phyloP scores from a whole-genome alignment of 805 yeast genomes.

The Saccharomycopsis olivae region DNA sequence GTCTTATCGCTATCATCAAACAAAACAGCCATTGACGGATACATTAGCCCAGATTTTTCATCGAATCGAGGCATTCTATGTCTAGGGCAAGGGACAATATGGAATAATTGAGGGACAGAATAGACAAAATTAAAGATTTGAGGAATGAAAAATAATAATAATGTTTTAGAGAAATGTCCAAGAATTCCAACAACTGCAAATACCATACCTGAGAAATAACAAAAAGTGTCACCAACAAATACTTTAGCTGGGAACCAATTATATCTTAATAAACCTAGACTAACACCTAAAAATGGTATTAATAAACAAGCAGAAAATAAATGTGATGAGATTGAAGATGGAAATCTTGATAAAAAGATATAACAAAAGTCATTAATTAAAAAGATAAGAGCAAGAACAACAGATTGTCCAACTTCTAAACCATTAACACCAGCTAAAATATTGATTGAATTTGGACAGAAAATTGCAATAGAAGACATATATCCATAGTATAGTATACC shows the following conservation, averaged over 20 bases:
- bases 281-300: conserved; percentile 80
- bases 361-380: conserved; percentile 72
- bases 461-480: conserved; percentile 87
- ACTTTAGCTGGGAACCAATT: conserved; percentile 90
- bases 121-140: conserved; percentile 86
- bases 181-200: conserved; percentile 93
- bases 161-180: conserved; percentile 93
- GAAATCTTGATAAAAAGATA: conserved; percentile 31
- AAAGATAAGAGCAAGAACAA: conserved; percentile 62
- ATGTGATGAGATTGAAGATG: conserved; percentile 70
- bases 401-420: conserved; percentile 89
- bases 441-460: conserved; percentile 93
- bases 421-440: conserved; percentile 96
- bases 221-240: conserved; percentile 96
- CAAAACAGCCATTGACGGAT: conserved; percentile 53
- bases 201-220: conserved; percentile 98
- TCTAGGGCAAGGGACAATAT: conserved; percentile 86
- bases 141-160: conserved; percentile 76
- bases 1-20: conserved; percentile 1
- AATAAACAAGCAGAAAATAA: conserved; percentile 68
- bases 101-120: conserved; percentile 86
- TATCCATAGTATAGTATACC: conserved; percentile 75
- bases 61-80: conserved; percentile 84
- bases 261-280: conserved; percentile 60
- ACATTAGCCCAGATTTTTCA: conserved; percentile 54